These are phyloP conservation scores for Singerocomus rubriflavus DNA, from an alignment of 1,284 basidiomycete genomes.

Conservation along the genomic window DNA sequence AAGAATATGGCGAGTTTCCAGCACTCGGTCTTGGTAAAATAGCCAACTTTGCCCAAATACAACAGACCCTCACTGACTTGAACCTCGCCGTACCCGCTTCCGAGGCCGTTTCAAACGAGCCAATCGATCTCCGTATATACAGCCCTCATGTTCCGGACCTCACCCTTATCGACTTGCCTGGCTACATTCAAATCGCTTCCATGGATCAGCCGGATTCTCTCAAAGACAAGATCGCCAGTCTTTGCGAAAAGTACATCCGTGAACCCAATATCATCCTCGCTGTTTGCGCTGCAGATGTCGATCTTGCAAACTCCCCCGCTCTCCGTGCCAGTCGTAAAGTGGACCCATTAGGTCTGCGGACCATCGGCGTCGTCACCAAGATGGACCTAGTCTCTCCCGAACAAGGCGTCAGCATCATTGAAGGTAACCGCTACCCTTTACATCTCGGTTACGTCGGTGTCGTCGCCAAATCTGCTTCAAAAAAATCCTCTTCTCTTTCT, in stretches of 20 bases:
- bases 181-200: conserved; percentile 94
- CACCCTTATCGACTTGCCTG: conserved; percentile 95
- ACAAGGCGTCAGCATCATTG: conserved; percentile 78
- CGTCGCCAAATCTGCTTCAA: conserved; percentile 76
- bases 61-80: conserved; percentile 90
- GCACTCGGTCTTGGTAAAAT: conserved; percentile 85
- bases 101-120: conserved; percentile 90
- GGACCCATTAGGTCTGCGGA: conserved; percentile 91
- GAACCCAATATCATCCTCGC: conserved; percentile 98
- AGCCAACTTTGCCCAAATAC: conserved; percentile 86
- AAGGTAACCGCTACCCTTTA: conserved; percentile 94
- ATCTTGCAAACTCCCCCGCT: conserved; percentile 97
- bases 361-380: conserved; percentile 98
- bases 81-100: conserved; percentile 90
- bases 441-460: conserved; percentile 98
- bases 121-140: conserved; percentile 96
- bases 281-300: conserved; percentile 97
- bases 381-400: conserved; percentile 95
- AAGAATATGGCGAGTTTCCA: conserved; percentile 95
- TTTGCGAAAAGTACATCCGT: conserved; percentile 96
- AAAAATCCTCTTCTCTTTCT: conserved; percentile 39
- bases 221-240: conserved; percentile 85
- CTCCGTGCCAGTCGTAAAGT: conserved; percentile 90
- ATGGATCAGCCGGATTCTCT: conserved; percentile 95
- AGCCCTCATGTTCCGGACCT: conserved; percentile 95